Conservation (phyloP, 1,284 basidiomycete species). For the Trichosporon faecale region DNA sequence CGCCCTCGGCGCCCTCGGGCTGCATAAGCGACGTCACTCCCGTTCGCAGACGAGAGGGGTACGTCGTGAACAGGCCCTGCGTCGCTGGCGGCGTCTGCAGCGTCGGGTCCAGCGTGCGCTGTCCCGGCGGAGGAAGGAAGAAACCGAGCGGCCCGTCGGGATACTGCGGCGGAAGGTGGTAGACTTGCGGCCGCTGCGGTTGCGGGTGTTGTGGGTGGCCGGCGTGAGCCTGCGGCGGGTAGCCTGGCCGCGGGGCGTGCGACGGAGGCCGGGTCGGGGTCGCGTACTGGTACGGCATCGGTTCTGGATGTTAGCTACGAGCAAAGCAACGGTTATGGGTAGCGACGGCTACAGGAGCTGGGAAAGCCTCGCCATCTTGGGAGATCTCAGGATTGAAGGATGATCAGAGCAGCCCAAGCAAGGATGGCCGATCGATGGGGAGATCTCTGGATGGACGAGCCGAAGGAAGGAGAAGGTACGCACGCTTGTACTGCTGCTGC, state of each 20-base stretch:
- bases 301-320: not conserved
- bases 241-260: constrained; percentile 20
- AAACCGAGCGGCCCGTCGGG: constrained; percentile 41
- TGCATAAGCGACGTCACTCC: constrained; percentile 87
- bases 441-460: not conserved
- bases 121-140: constrained; percentile 46
- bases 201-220: not conserved
- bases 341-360: too few relatives aligned
- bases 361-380: too few relatives aligned
- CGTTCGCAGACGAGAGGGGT: constrained; percentile 86
- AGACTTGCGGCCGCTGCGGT: constrained; percentile 5
- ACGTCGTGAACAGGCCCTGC: constrained; percentile 79
- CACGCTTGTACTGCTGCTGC: constrained; percentile 16
- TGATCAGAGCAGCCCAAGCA: too few relatives aligned
- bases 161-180: constrained; percentile 22
- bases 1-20: constrained; percentile 60
- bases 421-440: too few relatives aligned
- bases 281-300: not conserved
- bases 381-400: too few relatives aligned
- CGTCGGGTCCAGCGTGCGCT: constrained; percentile 37
- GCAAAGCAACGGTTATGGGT: not conserved
- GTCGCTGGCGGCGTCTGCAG: constrained; percentile 33
- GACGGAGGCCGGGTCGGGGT: constrained; percentile 13
- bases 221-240: constrained; percentile 18
- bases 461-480: not conserved